phyloP scores from a whole-genome alignment of 1,284 basidiomycete genomes.

The Bondarzewia mesenterica region DNA sequence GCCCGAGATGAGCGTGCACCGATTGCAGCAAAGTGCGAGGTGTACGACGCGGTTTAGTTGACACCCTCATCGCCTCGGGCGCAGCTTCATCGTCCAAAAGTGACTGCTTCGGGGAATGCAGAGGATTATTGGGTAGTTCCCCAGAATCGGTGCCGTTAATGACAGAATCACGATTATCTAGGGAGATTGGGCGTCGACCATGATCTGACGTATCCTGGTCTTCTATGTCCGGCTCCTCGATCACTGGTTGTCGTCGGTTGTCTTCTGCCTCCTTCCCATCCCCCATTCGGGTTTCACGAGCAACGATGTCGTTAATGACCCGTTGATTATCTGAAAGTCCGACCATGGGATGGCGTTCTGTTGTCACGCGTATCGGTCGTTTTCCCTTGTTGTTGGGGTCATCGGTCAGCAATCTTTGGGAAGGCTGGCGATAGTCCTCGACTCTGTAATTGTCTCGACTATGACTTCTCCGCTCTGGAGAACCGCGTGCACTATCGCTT shows the following conservation, averaged over 20 bases:
- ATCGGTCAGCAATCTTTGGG: background rate
- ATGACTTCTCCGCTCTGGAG: background rate
- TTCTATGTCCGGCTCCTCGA: background rate
- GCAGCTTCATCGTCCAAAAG: background rate
- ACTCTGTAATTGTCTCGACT: background rate
- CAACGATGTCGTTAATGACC: too few relatives aligned
- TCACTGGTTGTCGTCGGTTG: background rate
- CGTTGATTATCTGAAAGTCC: too few relatives aligned
- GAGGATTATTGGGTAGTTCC: background rate
- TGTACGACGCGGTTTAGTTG: background rate
- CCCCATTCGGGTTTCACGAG: too few relatives aligned
- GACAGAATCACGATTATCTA: background rate
- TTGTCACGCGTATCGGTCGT: background rate
- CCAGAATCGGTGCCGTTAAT: background rate
- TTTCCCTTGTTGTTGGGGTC: background rate
- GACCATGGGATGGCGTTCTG: too few relatives aligned
- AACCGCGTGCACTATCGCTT: background rate
- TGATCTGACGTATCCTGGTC: background rate
- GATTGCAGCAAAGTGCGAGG: constrained; percentile 32
- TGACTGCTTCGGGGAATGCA: background rate
- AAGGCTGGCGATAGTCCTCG: background rate
- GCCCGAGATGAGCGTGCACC: constrained; percentile 39
- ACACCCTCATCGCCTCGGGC: background rate
- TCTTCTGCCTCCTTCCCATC: too few relatives aligned
- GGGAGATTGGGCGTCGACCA: background rate